These are phyloP conservation scores for Calocybe indica DNA, from an alignment of 768 basidiomycete species.

Conservation along the genomic window DNA sequence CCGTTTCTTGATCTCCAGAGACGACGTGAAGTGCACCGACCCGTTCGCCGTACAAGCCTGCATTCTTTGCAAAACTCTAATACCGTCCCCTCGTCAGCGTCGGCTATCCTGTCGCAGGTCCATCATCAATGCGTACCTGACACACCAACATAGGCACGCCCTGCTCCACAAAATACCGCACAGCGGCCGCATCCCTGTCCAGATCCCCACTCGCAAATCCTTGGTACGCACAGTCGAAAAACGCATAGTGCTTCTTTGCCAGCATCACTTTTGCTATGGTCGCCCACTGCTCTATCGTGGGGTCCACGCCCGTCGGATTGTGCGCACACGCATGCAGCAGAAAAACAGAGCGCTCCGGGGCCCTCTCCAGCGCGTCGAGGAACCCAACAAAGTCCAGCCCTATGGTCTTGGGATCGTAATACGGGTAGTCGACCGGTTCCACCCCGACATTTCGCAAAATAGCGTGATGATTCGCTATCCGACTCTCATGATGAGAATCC, in stretches of 20 bases:
- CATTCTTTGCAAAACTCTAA: slow-evolving; percentile 97
- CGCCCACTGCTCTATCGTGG: slow-evolving; percentile 83
- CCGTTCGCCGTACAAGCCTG: slow-evolving; percentile 92
- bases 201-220: slow-evolving; percentile 94
- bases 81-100: too few species aligned
- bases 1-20: slow-evolving; percentile 55
- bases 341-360: slow-evolving; percentile 77
- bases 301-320: slow-evolving; percentile 96
- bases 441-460: slow-evolving; percentile 91
- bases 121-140: slow-evolving; percentile 48
- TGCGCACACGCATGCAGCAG: slow-evolving; percentile 93
- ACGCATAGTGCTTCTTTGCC: slow-evolving; percentile 74
- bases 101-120: too few species aligned
- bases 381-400: slow-evolving; percentile 78
- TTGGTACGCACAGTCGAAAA: slow-evolving; percentile 97
- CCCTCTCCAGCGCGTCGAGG: slow-evolving; percentile 49
- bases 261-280: slow-evolving; percentile 68
- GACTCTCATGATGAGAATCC: background rate
- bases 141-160: slow-evolving; percentile 79
- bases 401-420: slow-evolving; percentile 88
- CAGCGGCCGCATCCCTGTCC: slow-evolving; percentile 88
- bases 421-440: slow-evolving; percentile 82
- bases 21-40: slow-evolving; percentile 91
- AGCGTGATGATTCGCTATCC: slow-evolving; percentile 77
- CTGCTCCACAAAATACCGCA: slow-evolving; percentile 77